Evolutionary conservation across 345 rosid genomes (phyloP).

Genomic region (Chamaenerion angustifolium): DNA sequence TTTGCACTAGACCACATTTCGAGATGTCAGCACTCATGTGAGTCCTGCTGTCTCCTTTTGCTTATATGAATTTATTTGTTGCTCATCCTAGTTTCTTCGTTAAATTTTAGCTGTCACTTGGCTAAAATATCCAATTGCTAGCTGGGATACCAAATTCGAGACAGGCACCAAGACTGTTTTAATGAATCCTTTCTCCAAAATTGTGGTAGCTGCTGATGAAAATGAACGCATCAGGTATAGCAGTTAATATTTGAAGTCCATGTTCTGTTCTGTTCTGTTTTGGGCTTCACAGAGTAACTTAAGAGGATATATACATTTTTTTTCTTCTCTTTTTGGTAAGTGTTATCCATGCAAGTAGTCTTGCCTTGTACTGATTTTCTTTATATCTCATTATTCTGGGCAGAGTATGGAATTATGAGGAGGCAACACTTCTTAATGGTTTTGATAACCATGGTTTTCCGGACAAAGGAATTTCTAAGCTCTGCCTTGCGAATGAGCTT

Average conservation of each 20-base stretch:
- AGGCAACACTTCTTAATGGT: slow-evolving; percentile 42
- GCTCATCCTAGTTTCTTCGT: slow-evolving; percentile 8
- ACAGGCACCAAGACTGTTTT: slow-evolving; percentile 72
- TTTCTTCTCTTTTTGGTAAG: too few relatives aligned
- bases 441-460: slow-evolving; percentile 85
- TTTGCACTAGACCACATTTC: slow-evolving; percentile 68
- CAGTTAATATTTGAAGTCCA: not conserved
- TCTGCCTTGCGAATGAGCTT: slow-evolving; percentile 89
- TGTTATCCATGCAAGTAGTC: too few relatives aligned
- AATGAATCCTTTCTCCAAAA: slow-evolving; percentile 83
- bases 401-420: slow-evolving; percentile 87
- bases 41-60: not conserved
- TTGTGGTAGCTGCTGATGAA: slow-evolving; percentile 95
- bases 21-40: slow-evolving; percentile 67
- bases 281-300: not conserved
- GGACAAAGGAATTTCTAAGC: slow-evolving; percentile 89
- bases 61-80: too few relatives aligned
- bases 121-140: slow-evolving; percentile 66
- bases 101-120: slow-evolving; percentile 53
- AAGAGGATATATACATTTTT: too few relatives aligned
- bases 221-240: slow-evolving; percentile 74
- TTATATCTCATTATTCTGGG: not conserved
- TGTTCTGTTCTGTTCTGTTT: not conserved
- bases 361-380: too few relatives aligned
- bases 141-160: slow-evolving; percentile 88